phyloP scores from a whole-genome alignment of 345 rosid species.

The Lumnitzera racemosa region DNA sequence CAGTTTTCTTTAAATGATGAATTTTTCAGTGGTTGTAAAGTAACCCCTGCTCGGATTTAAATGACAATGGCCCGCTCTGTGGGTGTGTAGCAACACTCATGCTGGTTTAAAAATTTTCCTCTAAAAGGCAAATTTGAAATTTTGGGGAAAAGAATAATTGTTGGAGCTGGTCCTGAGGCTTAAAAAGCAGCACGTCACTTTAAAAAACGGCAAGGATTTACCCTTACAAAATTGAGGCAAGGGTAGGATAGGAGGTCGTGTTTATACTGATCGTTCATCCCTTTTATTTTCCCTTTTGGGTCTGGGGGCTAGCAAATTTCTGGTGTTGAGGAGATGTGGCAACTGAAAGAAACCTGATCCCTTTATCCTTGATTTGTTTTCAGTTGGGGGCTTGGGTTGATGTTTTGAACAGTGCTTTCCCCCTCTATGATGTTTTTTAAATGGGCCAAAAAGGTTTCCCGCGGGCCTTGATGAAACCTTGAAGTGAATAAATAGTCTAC shows the following conservation, averaged over 20 bases:
- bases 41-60: slow-evolving; percentile 27
- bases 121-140: slow-evolving; percentile 31
- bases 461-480: slow-evolving; percentile 81
- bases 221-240: slow-evolving; percentile 89
- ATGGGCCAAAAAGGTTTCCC: slow-evolving; percentile 94
- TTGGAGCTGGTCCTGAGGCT: slow-evolving; percentile 99
- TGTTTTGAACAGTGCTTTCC: slow-evolving; percentile 92
- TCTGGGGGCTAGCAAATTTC: slow-evolving; percentile 99
- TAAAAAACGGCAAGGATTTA: slow-evolving; percentile 91
- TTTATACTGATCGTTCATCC: slow-evolving; percentile 86
- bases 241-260: slow-evolving; percentile 97
- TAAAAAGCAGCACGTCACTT: slow-evolving; percentile 97
- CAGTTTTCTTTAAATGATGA: slow-evolving; percentile 18
- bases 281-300: slow-evolving; percentile 99
- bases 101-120: slow-evolving; percentile 13
- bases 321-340: slow-evolving; percentile 96
- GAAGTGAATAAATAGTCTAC: slow-evolving; percentile 93
- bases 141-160: slow-evolving; percentile 57
- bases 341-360: slow-evolving; percentile 98
- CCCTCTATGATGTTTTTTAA: slow-evolving; percentile 87
- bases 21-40: slow-evolving; percentile 19
- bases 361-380: slow-evolving; percentile 87
- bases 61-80: slow-evolving; percentile 27
- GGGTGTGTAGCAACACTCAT: slow-evolving; percentile 30
- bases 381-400: slow-evolving; percentile 92